Base-by-base conservation (phyloP, 352 stramenopile species). In the Phytophthora pinifolia region DNA sequence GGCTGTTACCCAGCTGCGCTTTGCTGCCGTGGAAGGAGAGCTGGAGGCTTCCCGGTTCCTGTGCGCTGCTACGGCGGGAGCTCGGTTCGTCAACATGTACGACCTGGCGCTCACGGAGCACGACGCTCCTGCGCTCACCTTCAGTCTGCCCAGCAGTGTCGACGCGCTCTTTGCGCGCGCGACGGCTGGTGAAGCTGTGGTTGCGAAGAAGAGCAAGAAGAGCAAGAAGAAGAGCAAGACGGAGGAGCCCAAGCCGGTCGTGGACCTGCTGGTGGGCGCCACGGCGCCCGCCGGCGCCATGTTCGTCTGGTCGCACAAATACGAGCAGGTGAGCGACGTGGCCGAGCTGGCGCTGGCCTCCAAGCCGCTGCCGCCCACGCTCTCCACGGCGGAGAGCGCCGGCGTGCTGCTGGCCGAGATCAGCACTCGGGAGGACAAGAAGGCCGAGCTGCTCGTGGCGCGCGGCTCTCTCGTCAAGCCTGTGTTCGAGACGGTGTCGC, bases 51-150 rank as follows among this genome's bases (percentile, higher is more conserved):
- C 72, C 29, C 74, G 82, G 35, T 94, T 86, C 56, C 55, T 94
- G 20, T 77, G 92, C 47, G 82, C 84, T 2, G 79, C 84, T 4
- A 90, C 80, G 1, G 72, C 84, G 13, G 72, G 77, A 20, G 79
- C 76, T 4, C 80, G 84, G 44, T 94, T 94, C 61, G 69, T 94
- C 46, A 94, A 92, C 54, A 72, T 92, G 65, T 92, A 92, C 68
- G 84, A 94, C 66, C 58, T 92, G 34, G 39, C 66, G 32, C 62
- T 83, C 22, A 67, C 65, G 15, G 70, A 83, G 35, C 69, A 74
- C 29, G 84, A 92, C 48, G 82, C 86, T 25, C 82, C 82, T 6
- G 77, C 83, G 5, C 51, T 89, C 22, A 91, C 83, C 37, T 88
- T 94, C 46, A 82, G 82, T 50, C 74, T 90, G 66, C 78, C 82